Conservation (phyloP, 177 flowering plant genomes). For the Vitis hybrid region DNA sequence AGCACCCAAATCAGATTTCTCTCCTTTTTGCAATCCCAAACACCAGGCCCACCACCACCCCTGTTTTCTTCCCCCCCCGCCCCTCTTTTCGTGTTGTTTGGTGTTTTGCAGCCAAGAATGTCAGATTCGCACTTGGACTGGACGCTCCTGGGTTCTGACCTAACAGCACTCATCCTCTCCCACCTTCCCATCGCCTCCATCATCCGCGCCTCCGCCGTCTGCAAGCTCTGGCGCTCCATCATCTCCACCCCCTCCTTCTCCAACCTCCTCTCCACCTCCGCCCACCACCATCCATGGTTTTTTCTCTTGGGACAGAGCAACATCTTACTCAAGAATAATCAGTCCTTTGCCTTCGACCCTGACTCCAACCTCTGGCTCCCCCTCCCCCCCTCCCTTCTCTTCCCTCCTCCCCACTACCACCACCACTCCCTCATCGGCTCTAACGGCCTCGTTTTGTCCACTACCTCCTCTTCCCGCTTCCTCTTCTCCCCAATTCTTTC, state of each 20-base stretch:
- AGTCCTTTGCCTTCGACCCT: conserved; percentile 71
- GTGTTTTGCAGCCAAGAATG: conserved; percentile 3
- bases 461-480: conserved; percentile 37
- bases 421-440: conserved; percentile 35
- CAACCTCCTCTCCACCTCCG: conserved; percentile 24
- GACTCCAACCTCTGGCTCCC: conserved; percentile 49
- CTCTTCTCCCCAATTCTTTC: conserved; percentile 39
- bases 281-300: conserved; percentile 56
- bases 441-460: conserved; percentile 47
- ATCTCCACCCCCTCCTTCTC: conserved; percentile 40
- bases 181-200: conserved; percentile 58
- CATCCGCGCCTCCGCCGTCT: conserved; percentile 52
- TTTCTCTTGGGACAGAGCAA: conserved; percentile 64
- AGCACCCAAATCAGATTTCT: background rate
- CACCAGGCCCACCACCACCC: background rate
- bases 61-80: background rate
- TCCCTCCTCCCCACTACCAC: conserved; percentile 17
- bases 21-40: background rate
- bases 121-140: conserved; percentile 9
- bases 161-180: conserved; percentile 53
- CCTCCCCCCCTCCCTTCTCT: conserved; percentile 30
- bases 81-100: too few relatives aligned
- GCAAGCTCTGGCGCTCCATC: conserved; percentile 55
- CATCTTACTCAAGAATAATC: conserved; percentile 50
- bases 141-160: conserved; percentile 44